Base-by-base conservation (phyloP, 345 rosid genomes). In the Chamaenerion angustifolium region DNA sequence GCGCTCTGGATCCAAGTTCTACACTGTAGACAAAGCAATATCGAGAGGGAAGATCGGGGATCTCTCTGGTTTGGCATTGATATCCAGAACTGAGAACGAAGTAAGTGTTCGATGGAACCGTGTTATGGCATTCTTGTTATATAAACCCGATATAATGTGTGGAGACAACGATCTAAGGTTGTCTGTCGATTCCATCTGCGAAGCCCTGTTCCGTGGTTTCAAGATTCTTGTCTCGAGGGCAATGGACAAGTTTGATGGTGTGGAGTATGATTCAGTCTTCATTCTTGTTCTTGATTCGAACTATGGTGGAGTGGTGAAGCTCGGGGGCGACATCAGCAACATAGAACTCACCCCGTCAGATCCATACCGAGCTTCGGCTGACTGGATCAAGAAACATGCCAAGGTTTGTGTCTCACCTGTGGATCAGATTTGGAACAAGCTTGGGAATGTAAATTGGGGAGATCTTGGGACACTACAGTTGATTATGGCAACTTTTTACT, bases 381-480 rank as follows among this genome's bases (percentile, higher is more conserved):
- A 71, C 21, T 80, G 87, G 87, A 72, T 80, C 55, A 77, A 62
- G 64, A 58, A 42, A 58, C 74, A 80, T 56, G 72, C 72, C 2
- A 67, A 75, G 64, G 64, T 80, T 19, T 49, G 52, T 62, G 66
- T 77, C 57, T 80, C 83, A 11, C 57, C 69, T 15, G 76, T 72
- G 7, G 77, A 80, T 48, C 62, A 60, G 54, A 69, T 77, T 54
- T 80, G 81, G 81, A 80, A 80, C 54, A 75, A 71, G 68, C 64
- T 80, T 13, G 81, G 83, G 14, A 80, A 80, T 64, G 79, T 77
- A 41, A 80, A 65, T 43, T 77, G 83, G 88, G 74, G 81, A 42
- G 79, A 77, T 49, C 56, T 80, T 11, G 83, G 81, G 55, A 67
- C 88, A 25, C 68, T 80, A 13, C 79, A 77, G 62, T 59, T 72